These are phyloP conservation scores for Chimonanthus salicifolius DNA, from an alignment of 164 flowering plant genomes.

Conservation along the genomic window DNA sequence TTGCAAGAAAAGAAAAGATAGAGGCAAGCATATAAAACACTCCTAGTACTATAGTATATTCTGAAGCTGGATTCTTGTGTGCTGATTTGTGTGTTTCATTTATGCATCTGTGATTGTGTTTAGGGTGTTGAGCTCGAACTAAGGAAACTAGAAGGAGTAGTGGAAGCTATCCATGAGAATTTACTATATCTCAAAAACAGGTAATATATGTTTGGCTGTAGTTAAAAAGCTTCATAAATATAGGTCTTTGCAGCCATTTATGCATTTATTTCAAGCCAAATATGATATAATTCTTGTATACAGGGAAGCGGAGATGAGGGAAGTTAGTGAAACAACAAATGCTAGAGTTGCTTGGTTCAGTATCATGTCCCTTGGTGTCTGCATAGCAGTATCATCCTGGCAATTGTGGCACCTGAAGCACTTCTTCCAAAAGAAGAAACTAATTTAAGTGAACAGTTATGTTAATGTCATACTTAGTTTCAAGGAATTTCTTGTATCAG, in stretches of 20 bases:
- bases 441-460: conserved; percentile 23
- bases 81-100: not conserved
- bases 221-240: not conserved
- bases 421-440: conserved; percentile 48
- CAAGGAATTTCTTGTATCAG: not conserved
- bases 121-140: conserved; percentile 96
- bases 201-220: conserved; percentile 26
- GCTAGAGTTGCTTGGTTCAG: conserved; percentile 77
- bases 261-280: not conserved
- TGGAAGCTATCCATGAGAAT: conserved; percentile 86
- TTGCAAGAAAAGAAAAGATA: conserved; percentile 83
- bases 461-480: not conserved
- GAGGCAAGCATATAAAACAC: conserved; percentile 42
- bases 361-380: conserved; percentile 71
- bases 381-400: conserved; percentile 58
- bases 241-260: not conserved
- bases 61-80: not conserved
- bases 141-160: conserved; percentile 87
- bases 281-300: not conserved
- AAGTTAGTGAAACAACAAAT: conserved; percentile 72
- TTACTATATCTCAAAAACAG: conserved; percentile 64
- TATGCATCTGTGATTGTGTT: not conserved
- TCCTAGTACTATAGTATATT: not conserved
- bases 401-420: conserved; percentile 76
- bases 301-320: conserved; percentile 80